A percentile compares a stretch with the other conserved stretches of the same genome.
Evolutionary conservation across 352 stramenopile species (phyloP).

Genomic region (Pythium myriotylum): DNA sequence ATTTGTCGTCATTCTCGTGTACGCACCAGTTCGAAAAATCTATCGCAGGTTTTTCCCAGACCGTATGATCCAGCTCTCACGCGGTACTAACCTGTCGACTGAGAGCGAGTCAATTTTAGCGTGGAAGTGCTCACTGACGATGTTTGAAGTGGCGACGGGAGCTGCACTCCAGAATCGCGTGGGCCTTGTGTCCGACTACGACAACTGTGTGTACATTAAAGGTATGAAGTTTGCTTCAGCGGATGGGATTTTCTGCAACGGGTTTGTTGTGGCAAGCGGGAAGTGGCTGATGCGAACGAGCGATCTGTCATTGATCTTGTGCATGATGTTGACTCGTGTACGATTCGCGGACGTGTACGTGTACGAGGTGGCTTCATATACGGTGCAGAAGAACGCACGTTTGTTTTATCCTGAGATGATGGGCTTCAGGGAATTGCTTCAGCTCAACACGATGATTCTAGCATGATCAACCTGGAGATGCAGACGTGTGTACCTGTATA

Average conservation of each 20-base stretch:
- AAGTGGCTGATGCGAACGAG: constrained; percentile 50
- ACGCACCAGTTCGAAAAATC: constrained; percentile 18
- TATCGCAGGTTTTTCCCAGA: constrained; percentile 20
- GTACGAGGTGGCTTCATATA: constrained; percentile 35
- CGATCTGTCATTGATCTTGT: constrained; percentile 40
- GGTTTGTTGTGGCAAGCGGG: constrained; percentile 54
- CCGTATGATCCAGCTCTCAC: not conserved
- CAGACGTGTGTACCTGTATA: too few relatives aligned
- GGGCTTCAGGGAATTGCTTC: constrained; percentile 24
- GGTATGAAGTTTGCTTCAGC: constrained; percentile 35
- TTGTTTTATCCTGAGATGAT: constrained; percentile 43
- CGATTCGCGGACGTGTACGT: constrained; percentile 54
- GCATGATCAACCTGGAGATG: too few relatives aligned
- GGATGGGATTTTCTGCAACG: constrained; percentile 63
- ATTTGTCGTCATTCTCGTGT: constrained; percentile 12
- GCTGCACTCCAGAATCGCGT: constrained; percentile 21
- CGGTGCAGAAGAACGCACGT: constrained; percentile 33
- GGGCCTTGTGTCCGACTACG: constrained; percentile 44
- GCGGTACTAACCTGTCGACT: constrained; percentile 2
- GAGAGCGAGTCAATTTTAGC: constrained; percentile 2
- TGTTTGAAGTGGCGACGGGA: constrained; percentile 23
- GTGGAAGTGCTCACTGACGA: constrained; percentile 8
- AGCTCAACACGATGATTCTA: constrained; percentile 25
- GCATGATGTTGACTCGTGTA: constrained; percentile 44
- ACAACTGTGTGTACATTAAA: constrained; percentile 46